Evolutionary conservation across 2,329 filamentous ascomycete genomes (phyloP), one percentile per base, ranked within the genome.

Genomic region (Trichoderma koningii): DNA sequence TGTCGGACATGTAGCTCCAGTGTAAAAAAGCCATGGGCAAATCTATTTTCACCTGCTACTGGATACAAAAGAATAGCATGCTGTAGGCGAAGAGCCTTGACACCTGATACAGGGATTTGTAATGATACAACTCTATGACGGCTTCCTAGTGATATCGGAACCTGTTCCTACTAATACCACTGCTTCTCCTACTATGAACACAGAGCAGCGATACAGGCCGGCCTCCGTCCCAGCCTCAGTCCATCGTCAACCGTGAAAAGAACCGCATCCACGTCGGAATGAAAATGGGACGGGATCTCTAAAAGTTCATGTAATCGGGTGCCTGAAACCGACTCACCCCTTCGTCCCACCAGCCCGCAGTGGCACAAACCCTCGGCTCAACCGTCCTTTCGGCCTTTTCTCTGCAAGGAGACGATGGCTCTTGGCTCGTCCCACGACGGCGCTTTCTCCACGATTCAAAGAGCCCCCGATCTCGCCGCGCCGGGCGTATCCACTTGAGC

Each of bases 341-440:
- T 7, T 75, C 75, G 53, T 69, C 72, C 77, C 77, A 78, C 76
- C 76, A 78, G 17, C 73, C 72, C 41, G 74, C 68, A 38, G 71
- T 68, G 14, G 70, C 70, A 48, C 67, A 68, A 4, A 67, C 66
- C 42, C 65, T 67, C 44, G 67, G 66, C 19, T 75, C 71, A 28
- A 72, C 55, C 3, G 69, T 70, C 47, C 68, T 70, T 30, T 72
- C 68, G 7, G 69, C n/a, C 26, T 72, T 73, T n/a, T 66, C 67
- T 60, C 70, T 71, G 42, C 70, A 64, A 3, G 69, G 59, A 62
- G 73, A 71, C 3, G 10, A 12, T 42, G 34, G 34, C 34, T 52
- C 47, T 7, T 19, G 38, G 28, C 7, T 23, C 21, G 14, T n/a
- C 34, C 42, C 38, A 1, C 45, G 51, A 5, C 12, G 51, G 5